Percentiles rank a stretch among this genome's conserved stretches.
These are phyloP conservation scores for Aegilops bicornis DNA, from an alignment of 176 grass and related monocot species.

Conservation along the genomic window DNA sequence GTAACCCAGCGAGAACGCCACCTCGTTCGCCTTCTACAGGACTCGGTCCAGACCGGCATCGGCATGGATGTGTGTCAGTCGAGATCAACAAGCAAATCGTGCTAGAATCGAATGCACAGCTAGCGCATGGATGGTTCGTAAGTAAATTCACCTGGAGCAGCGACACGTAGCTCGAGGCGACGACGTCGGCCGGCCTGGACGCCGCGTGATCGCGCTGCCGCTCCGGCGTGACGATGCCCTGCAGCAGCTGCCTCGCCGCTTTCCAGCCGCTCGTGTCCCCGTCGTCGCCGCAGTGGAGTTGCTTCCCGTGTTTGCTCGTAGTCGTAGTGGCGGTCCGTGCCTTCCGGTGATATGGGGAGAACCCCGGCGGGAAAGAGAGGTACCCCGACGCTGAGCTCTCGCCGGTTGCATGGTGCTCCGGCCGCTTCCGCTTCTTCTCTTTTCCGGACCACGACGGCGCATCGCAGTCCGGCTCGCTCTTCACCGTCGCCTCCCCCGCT, in stretches of 20 bases:
- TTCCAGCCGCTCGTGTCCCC: not conserved
- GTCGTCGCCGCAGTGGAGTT: not conserved
- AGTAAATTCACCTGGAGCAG: slow-evolving; percentile 14
- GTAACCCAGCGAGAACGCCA: slow-evolving; percentile 15
- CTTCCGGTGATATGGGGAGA: not conserved
- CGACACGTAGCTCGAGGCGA: not conserved
- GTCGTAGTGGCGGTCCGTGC: not conserved
- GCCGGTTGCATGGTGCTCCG: not conserved
- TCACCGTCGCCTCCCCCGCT: not conserved
- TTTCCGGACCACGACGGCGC: not conserved
- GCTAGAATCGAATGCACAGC: not conserved
- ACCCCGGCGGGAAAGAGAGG: not conserved
- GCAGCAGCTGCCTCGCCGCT: not conserved
- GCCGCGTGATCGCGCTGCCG: not conserved
- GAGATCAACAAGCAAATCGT: not conserved
- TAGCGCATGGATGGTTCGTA: not conserved
- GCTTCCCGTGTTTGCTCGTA: not conserved
- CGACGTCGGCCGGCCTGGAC: not conserved
- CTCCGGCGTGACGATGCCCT: slow-evolving; percentile 24
- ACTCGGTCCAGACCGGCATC: not conserved
- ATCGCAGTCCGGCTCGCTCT: not conserved
- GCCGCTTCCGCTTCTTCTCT: slow-evolving; percentile 26
- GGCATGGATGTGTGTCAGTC: not conserved
- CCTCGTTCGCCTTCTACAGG: slow-evolving; percentile 22
- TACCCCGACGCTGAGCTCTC: not conserved